Percentiles rank a stretch among this genome's conserved stretches.
Conservation (phyloP, 2,329 filamentous ascomycete species). For the Leptographium wingfieldii region DNA sequence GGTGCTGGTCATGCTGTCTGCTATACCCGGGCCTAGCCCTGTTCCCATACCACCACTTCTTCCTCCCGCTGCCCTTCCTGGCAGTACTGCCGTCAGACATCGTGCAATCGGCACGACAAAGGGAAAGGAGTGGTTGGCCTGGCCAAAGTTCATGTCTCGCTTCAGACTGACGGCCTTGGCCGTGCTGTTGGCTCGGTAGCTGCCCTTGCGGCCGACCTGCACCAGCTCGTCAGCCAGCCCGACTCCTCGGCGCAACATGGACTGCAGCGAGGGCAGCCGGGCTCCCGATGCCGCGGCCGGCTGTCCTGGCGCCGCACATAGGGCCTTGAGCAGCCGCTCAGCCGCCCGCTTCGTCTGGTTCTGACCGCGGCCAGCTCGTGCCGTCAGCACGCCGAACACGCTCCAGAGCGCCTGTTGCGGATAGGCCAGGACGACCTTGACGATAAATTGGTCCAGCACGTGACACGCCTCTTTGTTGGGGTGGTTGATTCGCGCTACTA, state of each 20-base stretch:
- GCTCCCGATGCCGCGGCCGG: not conserved
- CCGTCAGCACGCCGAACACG: conserved; percentile 70
- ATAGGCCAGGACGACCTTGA: conserved; percentile 75
- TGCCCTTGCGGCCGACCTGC: conserved; percentile 45
- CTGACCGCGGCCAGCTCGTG: conserved; percentile 3
- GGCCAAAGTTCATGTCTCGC: conserved; percentile 70
- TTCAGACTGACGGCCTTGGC: conserved; percentile 60
- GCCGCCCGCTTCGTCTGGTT: conserved; percentile 47
- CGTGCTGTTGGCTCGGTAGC: conserved; percentile 66
- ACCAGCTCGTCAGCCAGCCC: conserved; percentile 39
- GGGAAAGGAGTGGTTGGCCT: conserved; percentile 68
- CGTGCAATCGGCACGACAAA: conserved; percentile 83
- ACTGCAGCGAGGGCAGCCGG: not conserved
- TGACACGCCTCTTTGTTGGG: conserved; percentile 66
- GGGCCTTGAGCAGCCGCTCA: conserved; percentile 41
- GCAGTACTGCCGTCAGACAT: conserved; percentile 71
- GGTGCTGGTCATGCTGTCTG: not conserved
- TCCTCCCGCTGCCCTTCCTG: conserved; percentile 20
- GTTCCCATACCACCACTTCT: too few species aligned
- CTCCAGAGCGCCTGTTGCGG: conserved; percentile 90
- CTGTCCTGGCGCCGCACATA: not conserved
- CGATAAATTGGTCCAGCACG: conserved; percentile 64
- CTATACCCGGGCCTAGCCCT: too few species aligned
- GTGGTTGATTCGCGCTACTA: conserved; percentile 92
- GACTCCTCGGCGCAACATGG: conserved; percentile 26